Percentiles rank a stretch among this genome's conserved stretches.
These are phyloP conservation scores for Tephrocybe sp. DNA, from an alignment of 768 basidiomycete species.

Conservation along the genomic window DNA sequence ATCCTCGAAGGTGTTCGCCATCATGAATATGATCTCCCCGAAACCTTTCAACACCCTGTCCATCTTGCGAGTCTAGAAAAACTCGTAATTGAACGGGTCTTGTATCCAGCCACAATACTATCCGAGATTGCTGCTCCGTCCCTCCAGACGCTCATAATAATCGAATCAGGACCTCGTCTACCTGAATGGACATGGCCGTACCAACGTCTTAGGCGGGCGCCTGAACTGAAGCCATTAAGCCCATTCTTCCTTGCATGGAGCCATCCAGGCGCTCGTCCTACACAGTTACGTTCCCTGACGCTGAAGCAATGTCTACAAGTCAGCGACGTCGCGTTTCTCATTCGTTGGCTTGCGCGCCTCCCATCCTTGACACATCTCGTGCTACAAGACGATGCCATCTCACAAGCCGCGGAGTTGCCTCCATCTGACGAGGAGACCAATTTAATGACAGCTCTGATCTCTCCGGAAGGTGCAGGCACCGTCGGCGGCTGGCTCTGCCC, in stretches of 20 bases:
- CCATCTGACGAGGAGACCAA: conserved; percentile 13
- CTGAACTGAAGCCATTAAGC: conserved; percentile 5
- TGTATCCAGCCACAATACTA: conserved; percentile 18
- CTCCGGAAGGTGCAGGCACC: conserved; percentile 15
- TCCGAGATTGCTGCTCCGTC: conserved; percentile 19
- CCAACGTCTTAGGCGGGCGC: neutral
- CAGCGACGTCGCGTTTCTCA: conserved; percentile 24
- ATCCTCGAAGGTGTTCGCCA: conserved; percentile 15
- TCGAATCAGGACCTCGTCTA: conserved; percentile 1
- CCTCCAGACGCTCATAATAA: conserved; percentile 23
- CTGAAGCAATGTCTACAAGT: conserved; percentile 19
- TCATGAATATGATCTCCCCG: neutral
- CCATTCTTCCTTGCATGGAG: conserved; percentile 29
- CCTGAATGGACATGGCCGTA: neutral
- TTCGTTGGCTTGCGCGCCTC: conserved; percentile 28
- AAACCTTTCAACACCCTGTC: neutral
- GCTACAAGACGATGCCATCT: conserved; percentile 19
- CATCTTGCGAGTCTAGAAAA: conserved; percentile 18
- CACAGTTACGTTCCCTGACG: conserved; percentile 26
- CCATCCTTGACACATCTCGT: conserved; percentile 26
- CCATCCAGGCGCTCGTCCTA: conserved; percentile 19
- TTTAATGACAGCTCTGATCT: conserved; percentile 21
- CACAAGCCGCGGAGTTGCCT: conserved; percentile 5
- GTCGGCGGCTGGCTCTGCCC: conserved; percentile 27
- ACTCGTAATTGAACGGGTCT: conserved; percentile 19